These are phyloP conservation scores for Penicillium canariense DNA, from an alignment of 495 filamentous ascomycete genomes.

Conservation along the genomic window DNA sequence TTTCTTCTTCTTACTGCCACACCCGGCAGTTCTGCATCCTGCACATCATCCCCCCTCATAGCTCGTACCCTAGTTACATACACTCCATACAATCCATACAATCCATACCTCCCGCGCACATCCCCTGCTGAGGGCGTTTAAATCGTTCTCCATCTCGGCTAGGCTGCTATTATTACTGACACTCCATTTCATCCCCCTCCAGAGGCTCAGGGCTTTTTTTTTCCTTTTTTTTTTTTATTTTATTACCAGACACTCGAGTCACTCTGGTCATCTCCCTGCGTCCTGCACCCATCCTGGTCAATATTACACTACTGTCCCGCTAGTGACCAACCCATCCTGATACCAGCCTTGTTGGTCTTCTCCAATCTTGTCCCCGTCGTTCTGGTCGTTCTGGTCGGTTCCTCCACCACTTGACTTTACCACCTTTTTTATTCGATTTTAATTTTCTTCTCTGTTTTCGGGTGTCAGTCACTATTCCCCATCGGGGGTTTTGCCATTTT, in stretches of 20 bases:
- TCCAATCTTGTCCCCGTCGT: background rate
- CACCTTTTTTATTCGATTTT: too few relatives aligned
- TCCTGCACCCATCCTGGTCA: slow-evolving; percentile 43
- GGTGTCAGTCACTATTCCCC: too few relatives aligned
- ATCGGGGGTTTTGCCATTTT: too few relatives aligned
- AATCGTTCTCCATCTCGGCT: slow-evolving; percentile 19
- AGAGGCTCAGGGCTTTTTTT: slow-evolving; percentile 25
- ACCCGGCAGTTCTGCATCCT: slow-evolving; percentile 29
- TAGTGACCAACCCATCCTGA: slow-evolving; percentile 37
- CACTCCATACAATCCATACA: too few relatives aligned
- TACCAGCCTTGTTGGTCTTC: slow-evolving; percentile 1
- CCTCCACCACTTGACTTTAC: background rate
- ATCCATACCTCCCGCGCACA: too few relatives aligned
- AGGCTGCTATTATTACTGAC: slow-evolving; percentile 6
- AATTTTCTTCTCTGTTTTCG: too few relatives aligned
- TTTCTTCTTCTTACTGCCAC: slow-evolving; percentile 11
- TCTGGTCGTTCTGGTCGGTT: background rate
- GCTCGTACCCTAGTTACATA: background rate
- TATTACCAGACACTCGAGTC: slow-evolving; percentile 19
- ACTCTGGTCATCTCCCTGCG: slow-evolving; percentile 22
- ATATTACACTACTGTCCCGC: slow-evolving; percentile 46
- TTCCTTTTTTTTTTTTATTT: too few relatives aligned
- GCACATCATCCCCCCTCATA: slow-evolving; percentile 30
- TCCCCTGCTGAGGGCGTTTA: too few relatives aligned
- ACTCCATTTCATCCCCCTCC: slow-evolving; percentile 6